Percentiles rank a stretch among this genome's conserved stretches.
Evolutionary conservation across 768 basidiomycete genomes (phyloP).

Genomic region (Tricholoma terreum): DNA sequence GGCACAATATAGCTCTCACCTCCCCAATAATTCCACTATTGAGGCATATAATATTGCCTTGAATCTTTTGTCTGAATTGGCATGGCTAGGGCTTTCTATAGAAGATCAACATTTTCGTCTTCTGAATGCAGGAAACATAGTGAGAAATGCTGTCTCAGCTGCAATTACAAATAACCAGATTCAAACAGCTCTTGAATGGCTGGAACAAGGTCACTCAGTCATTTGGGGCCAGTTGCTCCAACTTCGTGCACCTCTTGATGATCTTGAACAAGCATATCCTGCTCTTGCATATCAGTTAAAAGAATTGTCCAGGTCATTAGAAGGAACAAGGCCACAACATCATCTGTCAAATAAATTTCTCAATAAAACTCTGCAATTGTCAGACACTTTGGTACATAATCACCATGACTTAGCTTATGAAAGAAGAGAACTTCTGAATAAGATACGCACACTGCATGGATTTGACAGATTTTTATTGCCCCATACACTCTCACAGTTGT

Average conservation of each 20-base stretch:
- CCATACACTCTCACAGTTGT: neutral
- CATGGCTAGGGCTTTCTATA: neutral
- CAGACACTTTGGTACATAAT: neutral
- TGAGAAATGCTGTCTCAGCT: conserved; percentile 17
- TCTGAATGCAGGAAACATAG: neutral
- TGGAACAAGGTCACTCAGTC: conserved; percentile 28
- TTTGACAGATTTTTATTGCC: neutral
- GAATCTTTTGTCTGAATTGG: neutral
- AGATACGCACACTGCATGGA: neutral
- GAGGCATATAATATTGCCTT: neutral
- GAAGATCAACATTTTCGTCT: neutral
- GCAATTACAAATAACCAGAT: conserved; percentile 19
- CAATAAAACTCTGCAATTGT: too few species aligned
- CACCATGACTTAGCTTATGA: neutral
- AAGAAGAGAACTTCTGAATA: neutral
- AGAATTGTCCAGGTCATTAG: neutral
- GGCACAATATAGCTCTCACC: too few species aligned
- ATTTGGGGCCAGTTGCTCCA: conserved; percentile 26
- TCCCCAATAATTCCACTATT: too few species aligned
- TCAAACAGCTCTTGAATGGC: conserved; percentile 30
- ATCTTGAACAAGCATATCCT: neutral
- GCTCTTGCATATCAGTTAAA: neutral
- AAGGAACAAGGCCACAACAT: neutral
- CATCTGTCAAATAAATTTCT: too few species aligned
- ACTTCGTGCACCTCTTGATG: conserved; percentile 20